These are phyloP conservation scores for Syzygium aqueum DNA, from an alignment of 345 rosid genomes.

Conservation along the genomic window DNA sequence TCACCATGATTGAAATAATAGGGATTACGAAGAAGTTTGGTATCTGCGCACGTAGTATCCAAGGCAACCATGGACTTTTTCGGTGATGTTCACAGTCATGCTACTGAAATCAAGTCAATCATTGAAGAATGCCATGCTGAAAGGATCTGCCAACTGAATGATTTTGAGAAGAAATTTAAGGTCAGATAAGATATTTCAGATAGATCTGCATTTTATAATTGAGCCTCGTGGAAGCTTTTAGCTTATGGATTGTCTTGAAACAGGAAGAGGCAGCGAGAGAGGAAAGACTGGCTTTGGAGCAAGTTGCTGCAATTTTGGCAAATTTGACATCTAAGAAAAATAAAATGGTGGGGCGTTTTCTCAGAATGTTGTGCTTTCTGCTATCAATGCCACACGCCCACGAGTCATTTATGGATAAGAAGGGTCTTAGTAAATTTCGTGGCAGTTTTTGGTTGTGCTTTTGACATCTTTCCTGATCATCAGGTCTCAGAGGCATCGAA, in stretches of 20 bases:
- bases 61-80: conserved; percentile 46
- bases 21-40: conserved; percentile 50
- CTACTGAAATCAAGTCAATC: conserved; percentile 30
- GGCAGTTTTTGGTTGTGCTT: neutral
- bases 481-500: conserved; percentile 66
- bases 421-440: neutral
- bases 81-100: conserved; percentile 48
- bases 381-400: neutral
- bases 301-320: conserved; percentile 51
- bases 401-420: neutral
- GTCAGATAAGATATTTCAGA: conserved; percentile 15
- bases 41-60: conserved; percentile 53
- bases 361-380: neutral
- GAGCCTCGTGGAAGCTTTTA: neutral
- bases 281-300: conserved; percentile 59
- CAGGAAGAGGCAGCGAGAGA: conserved; percentile 81
- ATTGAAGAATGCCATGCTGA: conserved; percentile 46
- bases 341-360: conserved; percentile 36
- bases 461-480: conserved; percentile 1
- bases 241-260: conserved; percentile 11
- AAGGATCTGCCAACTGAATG: conserved; percentile 34
- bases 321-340: conserved; percentile 57
- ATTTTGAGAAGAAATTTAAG: conserved; percentile 56
- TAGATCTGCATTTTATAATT: neutral
- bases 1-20: conserved; percentile 5